Percentiles rank a stretch among this genome's conserved stretches.
Conservation (phyloP, 441 rosid species). For the Mallotus japonicus region DNA sequence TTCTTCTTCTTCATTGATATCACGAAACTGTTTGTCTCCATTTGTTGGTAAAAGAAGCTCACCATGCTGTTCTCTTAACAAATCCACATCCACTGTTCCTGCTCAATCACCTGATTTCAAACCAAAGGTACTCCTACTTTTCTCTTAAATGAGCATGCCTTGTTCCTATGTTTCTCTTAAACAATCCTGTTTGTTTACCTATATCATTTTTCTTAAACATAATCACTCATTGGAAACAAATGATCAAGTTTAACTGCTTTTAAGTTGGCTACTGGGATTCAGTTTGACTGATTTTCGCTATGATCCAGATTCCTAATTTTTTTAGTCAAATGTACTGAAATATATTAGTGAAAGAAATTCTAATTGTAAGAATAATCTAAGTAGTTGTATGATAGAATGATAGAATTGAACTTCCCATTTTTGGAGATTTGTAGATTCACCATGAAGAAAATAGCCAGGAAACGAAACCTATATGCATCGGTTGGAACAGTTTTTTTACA, state of each 20-base stretch:
- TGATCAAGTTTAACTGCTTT: neutral
- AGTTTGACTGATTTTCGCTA: neutral
- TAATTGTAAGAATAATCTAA: too few relatives aligned
- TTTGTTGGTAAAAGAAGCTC: neutral
- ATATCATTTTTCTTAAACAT: neutral
- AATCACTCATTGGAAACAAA: neutral
- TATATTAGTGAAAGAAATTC: too few relatives aligned
- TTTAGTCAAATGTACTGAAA: too few relatives aligned
- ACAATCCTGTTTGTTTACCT: neutral
- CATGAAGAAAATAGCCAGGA: too few relatives aligned
- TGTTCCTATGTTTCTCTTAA: too few relatives aligned
- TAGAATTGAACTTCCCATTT: too few relatives aligned
- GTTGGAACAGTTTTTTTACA: neutral
- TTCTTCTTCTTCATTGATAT: neutral
- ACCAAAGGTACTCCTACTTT: constrained; percentile 13
- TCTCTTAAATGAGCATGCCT: neutral
- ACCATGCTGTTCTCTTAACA: too few relatives aligned
- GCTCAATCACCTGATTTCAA: constrained; percentile 16
- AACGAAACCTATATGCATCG: neutral
- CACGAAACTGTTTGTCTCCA: constrained; percentile 1
- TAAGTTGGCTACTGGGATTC: neutral
- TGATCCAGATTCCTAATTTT: too few relatives aligned
- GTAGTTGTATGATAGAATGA: too few relatives aligned
- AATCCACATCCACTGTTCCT: neutral
- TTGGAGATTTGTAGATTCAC: too few relatives aligned